Conservation (phyloP, 257 asterid species). For the Nicotiana undulata region DNA sequence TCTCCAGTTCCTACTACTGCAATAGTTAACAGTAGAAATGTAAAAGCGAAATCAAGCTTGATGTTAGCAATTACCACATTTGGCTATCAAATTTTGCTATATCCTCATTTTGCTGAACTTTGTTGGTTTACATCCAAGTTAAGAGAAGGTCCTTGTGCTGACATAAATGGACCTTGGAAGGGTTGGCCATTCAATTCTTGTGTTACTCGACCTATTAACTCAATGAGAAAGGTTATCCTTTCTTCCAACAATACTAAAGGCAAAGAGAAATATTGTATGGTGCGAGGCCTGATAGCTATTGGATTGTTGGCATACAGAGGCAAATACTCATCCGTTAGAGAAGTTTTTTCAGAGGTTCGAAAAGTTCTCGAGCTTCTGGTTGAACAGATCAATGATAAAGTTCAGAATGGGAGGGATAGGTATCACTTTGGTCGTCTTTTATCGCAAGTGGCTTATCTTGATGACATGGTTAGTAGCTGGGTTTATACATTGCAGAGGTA, state of each 20-base stretch:
- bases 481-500: conserved; percentile 76
- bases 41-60: conserved; percentile 72
- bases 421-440: conserved; percentile 53
- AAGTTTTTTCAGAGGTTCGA: conserved; percentile 57
- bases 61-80: conserved; percentile 67
- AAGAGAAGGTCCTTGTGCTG: conserved; percentile 83
- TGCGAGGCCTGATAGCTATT: conserved; percentile 84
- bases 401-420: conserved; percentile 80
- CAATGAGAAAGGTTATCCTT: conserved; percentile 32
- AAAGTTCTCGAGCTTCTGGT: conserved; percentile 77
- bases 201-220: conserved; percentile 55
- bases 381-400: conserved; percentile 44
- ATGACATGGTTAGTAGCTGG: conserved; percentile 83
- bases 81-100: conserved; percentile 82
- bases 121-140: conserved; percentile 97
- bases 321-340: conserved; percentile 63
- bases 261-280: conserved; percentile 45
- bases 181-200: conserved; percentile 97
- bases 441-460: conserved; percentile 94
- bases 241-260: conserved; percentile 33
- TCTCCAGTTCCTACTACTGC: conserved; percentile 25
- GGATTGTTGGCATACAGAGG: conserved; percentile 89
- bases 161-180: conserved; percentile 72
- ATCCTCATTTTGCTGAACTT: conserved; percentile 97
- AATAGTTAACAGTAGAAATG: conserved; percentile 27